These are phyloP conservation scores for Sphaerulina vaccinii DNA, from an alignment of 2,329 filamentous ascomycete species.

Conservation along the genomic window DNA sequence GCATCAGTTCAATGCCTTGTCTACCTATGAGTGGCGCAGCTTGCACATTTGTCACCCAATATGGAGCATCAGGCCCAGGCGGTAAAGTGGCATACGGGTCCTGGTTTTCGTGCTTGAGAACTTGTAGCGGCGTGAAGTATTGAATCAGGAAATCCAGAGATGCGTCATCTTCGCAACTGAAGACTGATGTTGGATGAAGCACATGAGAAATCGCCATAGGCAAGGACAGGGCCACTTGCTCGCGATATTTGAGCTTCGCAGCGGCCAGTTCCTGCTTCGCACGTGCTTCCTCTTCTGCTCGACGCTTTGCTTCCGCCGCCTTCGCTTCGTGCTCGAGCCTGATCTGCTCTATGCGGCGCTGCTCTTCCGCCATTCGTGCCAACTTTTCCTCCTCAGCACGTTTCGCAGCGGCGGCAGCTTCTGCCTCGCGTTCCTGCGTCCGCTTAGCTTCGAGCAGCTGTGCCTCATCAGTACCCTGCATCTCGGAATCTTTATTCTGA, in stretches of 20 bases:
- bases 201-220: constrained; percentile 25
- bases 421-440: constrained; percentile 21
- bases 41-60: constrained; percentile 34
- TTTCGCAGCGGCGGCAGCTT: constrained; percentile 23
- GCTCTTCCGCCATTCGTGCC: constrained; percentile 30
- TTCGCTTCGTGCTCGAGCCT: constrained; percentile 29
- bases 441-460: constrained; percentile 19
- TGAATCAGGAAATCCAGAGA: constrained; percentile 20
- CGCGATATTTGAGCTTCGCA: constrained; percentile 23
- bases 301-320: constrained; percentile 17
- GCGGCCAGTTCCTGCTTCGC: constrained; percentile 23
- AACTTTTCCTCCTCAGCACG: constrained; percentile 24
- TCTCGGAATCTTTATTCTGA: constrained; percentile 16
- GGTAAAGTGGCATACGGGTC: constrained; percentile 13
- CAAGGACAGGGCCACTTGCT: constrained; percentile 27
- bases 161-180: constrained; percentile 16
- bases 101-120: constrained; percentile 20
- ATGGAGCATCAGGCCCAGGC: constrained; percentile 16
- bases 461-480: constrained; percentile 22
- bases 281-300: constrained; percentile 20
- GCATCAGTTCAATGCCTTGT: constrained; percentile 32
- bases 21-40: constrained; percentile 34
- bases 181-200: constrained; percentile 24
- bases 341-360: constrained; percentile 21
- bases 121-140: constrained; percentile 31